Conservation (phyloP, 345 rosid genomes). For the Alliaria petiolata region DNA sequence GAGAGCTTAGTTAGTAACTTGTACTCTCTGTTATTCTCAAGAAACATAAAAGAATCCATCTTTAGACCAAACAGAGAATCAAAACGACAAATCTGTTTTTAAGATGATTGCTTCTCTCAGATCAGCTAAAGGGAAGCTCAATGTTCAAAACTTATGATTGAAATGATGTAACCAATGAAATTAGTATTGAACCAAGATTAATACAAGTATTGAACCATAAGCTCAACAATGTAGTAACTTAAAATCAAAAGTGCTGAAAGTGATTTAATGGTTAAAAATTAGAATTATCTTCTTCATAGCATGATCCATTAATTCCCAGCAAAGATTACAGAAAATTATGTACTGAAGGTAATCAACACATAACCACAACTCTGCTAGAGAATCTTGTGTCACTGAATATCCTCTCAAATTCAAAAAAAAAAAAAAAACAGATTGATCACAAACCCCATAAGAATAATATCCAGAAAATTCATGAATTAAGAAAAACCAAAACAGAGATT, state of each 20-base stretch:
- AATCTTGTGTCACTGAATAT: not conserved
- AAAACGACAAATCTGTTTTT: not conserved
- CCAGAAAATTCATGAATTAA: slow-evolving; percentile 1
- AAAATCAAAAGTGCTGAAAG: not conserved
- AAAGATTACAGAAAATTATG: not conserved
- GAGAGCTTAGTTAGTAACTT: not conserved
- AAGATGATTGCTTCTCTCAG: too few species aligned
- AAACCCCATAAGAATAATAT: not conserved
- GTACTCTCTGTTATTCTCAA: not conserved
- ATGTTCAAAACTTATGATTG: not conserved
- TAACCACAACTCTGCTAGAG: not conserved
- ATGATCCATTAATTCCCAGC: not conserved
- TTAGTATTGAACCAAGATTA: not conserved
- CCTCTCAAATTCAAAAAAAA: not conserved
- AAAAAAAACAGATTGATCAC: not conserved
- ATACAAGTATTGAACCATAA: not conserved
- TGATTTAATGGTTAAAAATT: not conserved
- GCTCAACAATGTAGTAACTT: not conserved
- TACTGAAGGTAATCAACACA: not conserved
- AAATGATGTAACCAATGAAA: not conserved
- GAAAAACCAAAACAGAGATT: not conserved
- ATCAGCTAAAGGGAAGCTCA: not conserved
- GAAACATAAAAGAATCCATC: not conserved
- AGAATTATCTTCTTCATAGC: not conserved
- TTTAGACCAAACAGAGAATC: not conserved